phyloP scores from a whole-genome alignment of 2,329 filamentous ascomycete genomes.

The Rutstroemia sp. region DNA sequence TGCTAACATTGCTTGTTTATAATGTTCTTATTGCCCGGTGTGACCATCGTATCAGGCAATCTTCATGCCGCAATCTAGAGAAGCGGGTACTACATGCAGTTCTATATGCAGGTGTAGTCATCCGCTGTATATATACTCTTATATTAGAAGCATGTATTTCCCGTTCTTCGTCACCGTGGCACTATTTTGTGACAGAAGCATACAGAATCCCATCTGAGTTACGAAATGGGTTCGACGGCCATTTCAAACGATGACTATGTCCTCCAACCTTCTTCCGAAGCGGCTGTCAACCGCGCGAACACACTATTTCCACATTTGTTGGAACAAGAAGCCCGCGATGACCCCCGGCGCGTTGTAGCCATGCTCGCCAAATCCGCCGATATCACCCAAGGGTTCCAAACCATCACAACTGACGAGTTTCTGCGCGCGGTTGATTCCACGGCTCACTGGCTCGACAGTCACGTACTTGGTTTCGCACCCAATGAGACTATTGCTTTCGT shows the following conservation, averaged over 20 bases:
- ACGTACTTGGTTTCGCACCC: background rate
- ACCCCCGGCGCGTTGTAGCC: conserved; percentile 9
- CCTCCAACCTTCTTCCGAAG: background rate
- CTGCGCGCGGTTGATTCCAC: conserved; percentile 18
- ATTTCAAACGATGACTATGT: too few relatives aligned
- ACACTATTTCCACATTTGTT: conserved; percentile 15
- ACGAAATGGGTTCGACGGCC: background rate
- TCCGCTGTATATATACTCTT: too few relatives aligned
- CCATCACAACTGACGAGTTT: conserved; percentile 14
- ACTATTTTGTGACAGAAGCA: background rate
- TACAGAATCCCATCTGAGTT: background rate
- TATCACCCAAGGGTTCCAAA: conserved; percentile 7
- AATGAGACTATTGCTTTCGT: conserved; percentile 15
- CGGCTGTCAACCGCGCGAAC: background rate
- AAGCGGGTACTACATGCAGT: too few relatives aligned
- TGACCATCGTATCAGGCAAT: too few relatives aligned
- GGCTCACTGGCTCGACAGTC: conserved; percentile 16
- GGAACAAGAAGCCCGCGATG: conserved; percentile 10
- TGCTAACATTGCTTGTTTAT: too few relatives aligned
- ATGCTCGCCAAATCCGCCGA: conserved; percentile 12
- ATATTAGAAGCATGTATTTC: too few relatives aligned
- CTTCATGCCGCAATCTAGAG: too few relatives aligned
- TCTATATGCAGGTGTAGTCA: too few relatives aligned
- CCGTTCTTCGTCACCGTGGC: too few relatives aligned
- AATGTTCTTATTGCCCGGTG: too few relatives aligned